Base-by-base conservation (phyloP, 768 basidiomycete species). In the Lactifluus piperatus region DNA sequence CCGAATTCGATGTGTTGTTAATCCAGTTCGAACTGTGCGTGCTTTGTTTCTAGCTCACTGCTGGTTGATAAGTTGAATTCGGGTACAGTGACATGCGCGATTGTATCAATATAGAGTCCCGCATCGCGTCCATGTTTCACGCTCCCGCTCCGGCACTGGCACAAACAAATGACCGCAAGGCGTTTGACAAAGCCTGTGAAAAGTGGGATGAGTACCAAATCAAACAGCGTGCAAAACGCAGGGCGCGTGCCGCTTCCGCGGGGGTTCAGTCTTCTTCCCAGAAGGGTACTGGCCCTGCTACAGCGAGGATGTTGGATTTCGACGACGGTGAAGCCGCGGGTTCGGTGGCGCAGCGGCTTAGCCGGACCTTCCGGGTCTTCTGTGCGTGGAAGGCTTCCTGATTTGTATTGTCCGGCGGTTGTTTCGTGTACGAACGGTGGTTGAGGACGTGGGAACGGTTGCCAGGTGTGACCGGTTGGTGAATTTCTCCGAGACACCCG, bases 61-160 rank as follows among this genome's bases (percentile, higher is more conserved):
- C 10, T 32, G 47, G 56, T 44, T 61, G 39, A 45, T 46, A 26
- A 13, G 4, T 29, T 50, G 27, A 48, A 50, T 32, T 52, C 37
- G 49, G 37, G 32, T 54, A 29, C 62, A 87, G 84, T 68, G 85
- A 85, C 67, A 86, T 86, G 85, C 74, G 77, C 62, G 81, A 84
- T 62, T 77, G 78, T 64, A 81, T 80, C 63, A 73, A 73, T 8
- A 68, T 83, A 6, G 74, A 75, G 32, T 66, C 68, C 56, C 72
- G 75, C 4, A 70, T 84, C 9, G 69, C 77, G 51, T 76, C 80
- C 27, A 73, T 77, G 4, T 79, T 84, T 60, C 70, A 72, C 45
- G 84, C 84, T 81, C 64, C 68, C 29, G 67, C 73, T 10, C 71
- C 76, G 16, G 66, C 74, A 13, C 71, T 74, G 0, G 67, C 74